Conservation (phyloP, 352 stramenopile species). For the Halophytophthora polymorphica region DNA sequence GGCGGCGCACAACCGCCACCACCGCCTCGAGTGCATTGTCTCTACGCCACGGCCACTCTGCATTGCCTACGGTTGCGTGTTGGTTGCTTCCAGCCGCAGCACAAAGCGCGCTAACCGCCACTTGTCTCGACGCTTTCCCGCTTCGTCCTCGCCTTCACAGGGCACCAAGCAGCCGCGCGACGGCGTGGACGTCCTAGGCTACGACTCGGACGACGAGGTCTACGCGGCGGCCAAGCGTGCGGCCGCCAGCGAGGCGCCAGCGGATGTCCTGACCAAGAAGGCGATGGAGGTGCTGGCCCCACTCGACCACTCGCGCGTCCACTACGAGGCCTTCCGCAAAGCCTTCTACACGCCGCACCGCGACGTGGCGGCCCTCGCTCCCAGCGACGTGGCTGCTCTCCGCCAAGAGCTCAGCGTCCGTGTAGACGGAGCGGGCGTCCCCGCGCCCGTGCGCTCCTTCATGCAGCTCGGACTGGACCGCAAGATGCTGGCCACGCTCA, state of each 20-base stretch:
- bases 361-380: constrained; percentile 34
- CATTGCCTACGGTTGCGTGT: not conserved
- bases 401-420: constrained; percentile 45
- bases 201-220: constrained; percentile 77
- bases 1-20: no score
- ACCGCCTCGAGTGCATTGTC: not conserved
- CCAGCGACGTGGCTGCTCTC: constrained; percentile 35
- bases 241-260: constrained; percentile 22
- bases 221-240: constrained; percentile 57
- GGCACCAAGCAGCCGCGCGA: constrained; percentile 34
- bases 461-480: constrained; percentile 66
- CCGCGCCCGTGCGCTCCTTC: constrained; percentile 72
- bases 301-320: constrained; percentile 60
- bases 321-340: constrained; percentile 85
- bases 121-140: constrained; percentile 1
- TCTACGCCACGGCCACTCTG: not conserved
- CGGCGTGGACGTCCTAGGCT: constrained; percentile 3
- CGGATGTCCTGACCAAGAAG: constrained; percentile 43
- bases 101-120: constrained; percentile 3
- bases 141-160: constrained; percentile 18
- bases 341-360: constrained; percentile 61
- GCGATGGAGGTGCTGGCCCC: constrained; percentile 73
- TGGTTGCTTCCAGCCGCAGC: not conserved
- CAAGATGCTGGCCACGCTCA: constrained; percentile 63
- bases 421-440: constrained; percentile 46